Base-by-base conservation (phyloP, 1,284 basidiomycete species). In the Irpex sp. region DNA sequence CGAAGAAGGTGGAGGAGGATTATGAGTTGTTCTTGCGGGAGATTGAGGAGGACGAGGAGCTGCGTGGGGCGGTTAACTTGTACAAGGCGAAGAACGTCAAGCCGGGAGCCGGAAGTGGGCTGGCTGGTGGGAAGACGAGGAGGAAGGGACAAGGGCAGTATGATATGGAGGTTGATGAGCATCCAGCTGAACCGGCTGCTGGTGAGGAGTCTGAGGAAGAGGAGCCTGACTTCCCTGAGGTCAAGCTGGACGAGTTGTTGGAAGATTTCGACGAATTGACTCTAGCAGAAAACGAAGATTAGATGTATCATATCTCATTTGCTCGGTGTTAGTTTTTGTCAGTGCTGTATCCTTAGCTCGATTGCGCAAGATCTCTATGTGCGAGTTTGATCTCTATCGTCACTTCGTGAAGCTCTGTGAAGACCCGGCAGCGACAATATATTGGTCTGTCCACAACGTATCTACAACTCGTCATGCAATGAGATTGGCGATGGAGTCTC, bases 11-110 rank as follows among this genome's bases (percentile, higher is more conserved):
- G 65, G 96, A 98, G 74, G 89, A 94, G 74, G 97, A 98, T 74
- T 99, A 98, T 76, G 97, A 98, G 79, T 71, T 94, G 66, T 99
- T 99, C 87, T 80, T 99, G 77, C 85, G 93, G 59, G 96, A 98
- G 71, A 78, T 99, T 63, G 97, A 98, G 77, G 97, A 99, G 77
- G 97, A 99, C 78, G 90, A 92, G 59, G 97, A 98, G 82, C 82
- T 98, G 82, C 86, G 97, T 59, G 83, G 85, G 15, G 88, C 87
- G 15, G 90, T 99, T 72, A 97, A 98, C 77, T 72, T 99, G 62
- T 99, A 96, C 81, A 92, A 91, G 78, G 80, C 85, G 15, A 79
- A 81, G 75, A 75, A 71, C 65, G 82, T 82, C 59, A 80, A 76
- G 70, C 85, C 84, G 78, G 74, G 77, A 62, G 70, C 77, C 40